phyloP scores from a whole-genome alignment of 495 filamentous ascomycete genomes.

The Penicillium canescens region DNA sequence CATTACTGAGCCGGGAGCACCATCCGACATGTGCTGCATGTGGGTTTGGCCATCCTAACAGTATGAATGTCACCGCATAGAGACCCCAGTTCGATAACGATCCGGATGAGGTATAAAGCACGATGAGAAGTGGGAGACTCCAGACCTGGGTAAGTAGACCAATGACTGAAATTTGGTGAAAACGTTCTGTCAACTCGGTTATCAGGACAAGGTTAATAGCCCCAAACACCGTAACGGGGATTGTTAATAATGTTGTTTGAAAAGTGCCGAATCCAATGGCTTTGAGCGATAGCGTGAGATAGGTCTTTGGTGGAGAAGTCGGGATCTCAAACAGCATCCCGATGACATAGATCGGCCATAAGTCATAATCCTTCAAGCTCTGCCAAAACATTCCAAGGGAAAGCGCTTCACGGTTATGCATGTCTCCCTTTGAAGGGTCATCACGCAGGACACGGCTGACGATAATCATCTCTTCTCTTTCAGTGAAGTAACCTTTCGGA shows the following conservation, averaged over 20 bases:
- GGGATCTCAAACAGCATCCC: slow-evolving; percentile 57
- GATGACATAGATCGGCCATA: slow-evolving; percentile 66
- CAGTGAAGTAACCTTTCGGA: slow-evolving; percentile 67
- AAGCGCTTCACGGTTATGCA: slow-evolving; percentile 58
- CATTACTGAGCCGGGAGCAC: slow-evolving; percentile 50
- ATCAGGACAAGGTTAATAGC: slow-evolving; percentile 44
- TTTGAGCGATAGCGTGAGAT: slow-evolving; percentile 7
- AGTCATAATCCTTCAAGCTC: slow-evolving; percentile 59
- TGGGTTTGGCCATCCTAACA: slow-evolving; percentile 54
- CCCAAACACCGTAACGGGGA: slow-evolving; percentile 50
- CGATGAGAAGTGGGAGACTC: slow-evolving; percentile 36
- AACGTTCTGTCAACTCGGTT: slow-evolving; percentile 47
- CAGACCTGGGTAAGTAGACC: slow-evolving; percentile 31
- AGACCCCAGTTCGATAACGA: slow-evolving; percentile 51
- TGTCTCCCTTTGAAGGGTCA: slow-evolving; percentile 64
- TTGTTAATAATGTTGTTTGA: slow-evolving; percentile 37
- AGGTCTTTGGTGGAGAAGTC: slow-evolving; percentile 35
- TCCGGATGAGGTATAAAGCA: slow-evolving; percentile 41
- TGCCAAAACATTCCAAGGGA: slow-evolving; percentile 52
- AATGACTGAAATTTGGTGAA: slow-evolving; percentile 47
- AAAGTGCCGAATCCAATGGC: slow-evolving; percentile 6
- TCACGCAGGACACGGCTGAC: slow-evolving; percentile 71
- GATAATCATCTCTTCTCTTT: slow-evolving; percentile 65
- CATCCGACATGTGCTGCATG: slow-evolving; percentile 33
- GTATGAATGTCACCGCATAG: slow-evolving; percentile 54